A percentile compares a stretch with the other conserved stretches of the same genome.
phyloP scores from a whole-genome alignment of 805 yeast genomes.

The Saccharomyces paradoxus region DNA sequence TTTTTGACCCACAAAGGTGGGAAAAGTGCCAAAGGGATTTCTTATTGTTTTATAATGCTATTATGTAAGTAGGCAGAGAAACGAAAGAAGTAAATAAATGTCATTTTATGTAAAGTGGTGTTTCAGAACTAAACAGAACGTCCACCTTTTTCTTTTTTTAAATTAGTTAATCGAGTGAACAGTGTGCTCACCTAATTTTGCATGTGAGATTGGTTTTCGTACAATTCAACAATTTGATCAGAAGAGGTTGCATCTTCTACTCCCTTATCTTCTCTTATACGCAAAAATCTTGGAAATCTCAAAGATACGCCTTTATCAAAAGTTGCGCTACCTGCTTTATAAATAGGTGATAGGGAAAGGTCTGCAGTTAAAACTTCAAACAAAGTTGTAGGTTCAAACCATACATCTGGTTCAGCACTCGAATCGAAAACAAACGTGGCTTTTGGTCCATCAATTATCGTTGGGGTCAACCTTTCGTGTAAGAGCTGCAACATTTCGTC shows the following conservation, averaged over 20 bases:
- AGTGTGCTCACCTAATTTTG: slow-evolving; percentile 3
- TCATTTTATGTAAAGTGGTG: neutral
- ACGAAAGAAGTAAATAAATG: neutral
- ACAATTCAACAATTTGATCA: slow-evolving; percentile 76
- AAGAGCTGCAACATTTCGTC: slow-evolving; percentile 69
- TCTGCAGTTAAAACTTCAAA: slow-evolving; percentile 92
- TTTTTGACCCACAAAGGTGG: slow-evolving; percentile 95
- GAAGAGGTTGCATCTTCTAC: slow-evolving; percentile 82
- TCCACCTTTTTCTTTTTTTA: neutral
- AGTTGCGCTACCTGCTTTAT: slow-evolving; percentile 70
- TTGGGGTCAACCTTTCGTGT: slow-evolving; percentile 53
- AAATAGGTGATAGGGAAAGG: slow-evolving; percentile 77
- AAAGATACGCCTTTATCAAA: slow-evolving; percentile 79
- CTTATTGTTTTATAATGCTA: slow-evolving; percentile 51
- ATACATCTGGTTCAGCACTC: slow-evolving; percentile 77
- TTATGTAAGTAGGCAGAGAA: slow-evolving; percentile 34
- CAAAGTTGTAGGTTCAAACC: slow-evolving; percentile 81
- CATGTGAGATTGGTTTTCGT: slow-evolving; percentile 55
- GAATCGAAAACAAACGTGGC: slow-evolving; percentile 62
- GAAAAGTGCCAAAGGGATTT: slow-evolving; percentile 78
- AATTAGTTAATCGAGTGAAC: slow-evolving; percentile 2
- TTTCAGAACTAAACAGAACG: neutral
- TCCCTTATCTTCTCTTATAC: slow-evolving; percentile 78
- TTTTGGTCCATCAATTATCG: slow-evolving; percentile 57
- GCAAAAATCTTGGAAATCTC: slow-evolving; percentile 79